Conservation (phyloP, 306 rosid genomes). For the Sindora glabra region DNA sequence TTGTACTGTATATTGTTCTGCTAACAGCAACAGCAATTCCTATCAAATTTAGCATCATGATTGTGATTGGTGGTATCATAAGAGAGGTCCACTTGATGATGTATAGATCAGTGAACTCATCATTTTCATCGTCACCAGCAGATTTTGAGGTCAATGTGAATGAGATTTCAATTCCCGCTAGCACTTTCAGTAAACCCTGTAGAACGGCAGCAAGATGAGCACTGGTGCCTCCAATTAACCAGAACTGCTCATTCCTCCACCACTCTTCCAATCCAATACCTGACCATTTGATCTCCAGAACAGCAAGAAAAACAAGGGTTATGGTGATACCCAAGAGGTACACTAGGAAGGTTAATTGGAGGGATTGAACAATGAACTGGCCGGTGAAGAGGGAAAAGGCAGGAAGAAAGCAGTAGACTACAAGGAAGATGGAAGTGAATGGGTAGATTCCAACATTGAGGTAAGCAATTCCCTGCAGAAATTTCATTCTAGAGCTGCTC, state of each 20-base stretch:
- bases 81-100: too few species aligned
- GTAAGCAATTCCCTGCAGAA: conserved; percentile 34
- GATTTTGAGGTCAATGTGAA: too few species aligned
- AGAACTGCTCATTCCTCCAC: too few species aligned
- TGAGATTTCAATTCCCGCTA: conserved; percentile 35
- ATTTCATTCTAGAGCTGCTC: conserved; percentile 28
- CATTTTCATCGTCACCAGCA: too few species aligned
- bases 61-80: too few species aligned
- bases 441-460: conserved; percentile 41
- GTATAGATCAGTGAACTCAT: too few species aligned
- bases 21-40: conserved; percentile 22
- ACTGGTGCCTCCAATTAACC: conserved; percentile 43
- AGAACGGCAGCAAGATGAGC: conserved; percentile 40
- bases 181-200: conserved; percentile 35
- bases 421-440: conserved; percentile 38
- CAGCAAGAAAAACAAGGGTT: conserved; percentile 30
- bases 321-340: conserved; percentile 34
- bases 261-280: conserved; percentile 33
- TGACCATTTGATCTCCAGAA: conserved; percentile 41
- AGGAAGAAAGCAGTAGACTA: conserved; percentile 43
- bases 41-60: conserved; percentile 32
- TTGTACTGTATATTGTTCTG: conserved; percentile 22
- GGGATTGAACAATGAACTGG: conserved; percentile 31
- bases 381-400: conserved; percentile 39
- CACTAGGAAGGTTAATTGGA: conserved; percentile 24